A percentile compares a stretch with the other conserved stretches of the same genome.
Evolutionary conservation across 2,329 filamentous ascomycete genomes (phyloP).

Genomic region (Curvularia lunata): DNA sequence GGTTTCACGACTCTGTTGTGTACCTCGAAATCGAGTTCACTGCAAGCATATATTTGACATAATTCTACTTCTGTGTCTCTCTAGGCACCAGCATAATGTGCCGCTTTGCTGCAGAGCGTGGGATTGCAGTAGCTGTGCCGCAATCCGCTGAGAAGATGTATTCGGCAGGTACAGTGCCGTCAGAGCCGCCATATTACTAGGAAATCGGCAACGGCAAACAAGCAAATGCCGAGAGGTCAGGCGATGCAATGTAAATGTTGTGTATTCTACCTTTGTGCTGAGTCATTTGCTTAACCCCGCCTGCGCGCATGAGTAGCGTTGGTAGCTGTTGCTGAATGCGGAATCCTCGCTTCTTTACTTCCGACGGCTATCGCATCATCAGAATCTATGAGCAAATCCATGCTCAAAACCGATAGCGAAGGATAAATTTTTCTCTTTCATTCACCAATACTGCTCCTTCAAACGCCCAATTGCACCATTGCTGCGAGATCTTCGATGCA

Average conservation of each 20-base stretch:
- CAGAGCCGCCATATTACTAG: not conserved
- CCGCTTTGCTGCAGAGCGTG: not conserved
- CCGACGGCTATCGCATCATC: not conserved
- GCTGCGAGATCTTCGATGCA: not conserved
- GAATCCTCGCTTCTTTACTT: slow-evolving; percentile 1
- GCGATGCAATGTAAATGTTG: not conserved
- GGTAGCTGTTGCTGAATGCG: not conserved
- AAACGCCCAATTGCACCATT: not conserved
- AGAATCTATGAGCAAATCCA: not conserved
- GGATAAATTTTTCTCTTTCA: not conserved
- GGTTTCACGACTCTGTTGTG: too few species aligned
- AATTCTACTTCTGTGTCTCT: not conserved
- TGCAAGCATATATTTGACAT: not conserved
- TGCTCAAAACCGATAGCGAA: not conserved
- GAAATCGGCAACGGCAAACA: too few species aligned
- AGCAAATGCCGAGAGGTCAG: not conserved
- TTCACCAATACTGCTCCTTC: not conserved
- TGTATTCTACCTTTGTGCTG: not conserved
- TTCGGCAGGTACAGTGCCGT: not conserved
- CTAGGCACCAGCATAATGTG: not conserved
- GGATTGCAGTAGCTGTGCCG: not conserved
- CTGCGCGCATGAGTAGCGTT: slow-evolving; percentile 6
- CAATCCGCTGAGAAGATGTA: not conserved
- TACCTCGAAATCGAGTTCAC: not conserved
- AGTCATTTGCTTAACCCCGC: slow-evolving; percentile 2